These are phyloP conservation scores for Aethionema arabicum DNA, from an alignment of 345 rosid species.

Conservation along the genomic window DNA sequence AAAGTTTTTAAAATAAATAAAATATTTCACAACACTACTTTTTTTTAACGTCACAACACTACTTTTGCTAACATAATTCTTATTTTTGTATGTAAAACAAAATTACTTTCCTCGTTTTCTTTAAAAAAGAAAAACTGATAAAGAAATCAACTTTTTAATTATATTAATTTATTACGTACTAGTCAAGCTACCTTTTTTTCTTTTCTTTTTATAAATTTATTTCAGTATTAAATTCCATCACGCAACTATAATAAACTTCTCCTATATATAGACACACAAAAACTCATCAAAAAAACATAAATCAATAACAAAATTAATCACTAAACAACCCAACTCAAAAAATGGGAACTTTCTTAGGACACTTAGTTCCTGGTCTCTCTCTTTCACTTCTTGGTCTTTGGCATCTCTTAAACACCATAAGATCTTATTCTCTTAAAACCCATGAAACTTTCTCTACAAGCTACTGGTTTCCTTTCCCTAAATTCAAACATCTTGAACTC, in stretches of 20 bases:
- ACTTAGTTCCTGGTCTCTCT: slow-evolving; percentile 67
- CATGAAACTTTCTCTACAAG: slow-evolving; percentile 45
- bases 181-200: slow-evolving; percentile 20
- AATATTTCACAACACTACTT: no score
- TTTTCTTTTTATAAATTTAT: slow-evolving; percentile 24
- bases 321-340: not conserved
- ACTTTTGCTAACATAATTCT: no score
- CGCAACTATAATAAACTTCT: slow-evolving; percentile 17
- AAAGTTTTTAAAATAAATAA: no score
- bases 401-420: slow-evolving; percentile 68
- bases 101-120: not conserved
- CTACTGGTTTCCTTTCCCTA: slow-evolving; percentile 56
- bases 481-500: slow-evolving; percentile 63
- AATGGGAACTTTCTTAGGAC: slow-evolving; percentile 77
- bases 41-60: no score
- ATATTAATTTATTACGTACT: slow-evolving; percentile 25
- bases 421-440: slow-evolving; percentile 61
- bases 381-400: slow-evolving; percentile 73
- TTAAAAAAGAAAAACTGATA: not conserved
- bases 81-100: no score
- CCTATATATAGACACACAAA: slow-evolving; percentile 11
- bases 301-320: slow-evolving; percentile 4
- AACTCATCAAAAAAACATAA: slow-evolving; percentile 7
- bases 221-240: slow-evolving; percentile 28
- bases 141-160: not conserved